These are phyloP conservation scores for Stephania cephalantha DNA, from an alignment of 164 flowering plant species.

Conservation along the genomic window DNA sequence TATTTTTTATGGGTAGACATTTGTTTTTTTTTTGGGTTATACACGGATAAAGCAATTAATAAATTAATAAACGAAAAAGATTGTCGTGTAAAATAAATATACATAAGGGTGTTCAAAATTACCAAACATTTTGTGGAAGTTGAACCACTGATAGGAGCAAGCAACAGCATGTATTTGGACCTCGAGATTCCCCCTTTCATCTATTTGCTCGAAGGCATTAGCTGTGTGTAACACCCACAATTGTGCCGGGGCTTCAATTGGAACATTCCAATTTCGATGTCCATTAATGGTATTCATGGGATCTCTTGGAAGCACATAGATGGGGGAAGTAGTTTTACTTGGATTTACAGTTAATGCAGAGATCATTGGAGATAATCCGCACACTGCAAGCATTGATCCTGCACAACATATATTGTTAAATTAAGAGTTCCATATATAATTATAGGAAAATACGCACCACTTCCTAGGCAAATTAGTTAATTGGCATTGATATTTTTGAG, in stretches of 20 bases:
- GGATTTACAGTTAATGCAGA: conserved; percentile 73
- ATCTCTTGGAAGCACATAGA: conserved; percentile 77
- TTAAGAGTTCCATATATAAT: too few species aligned
- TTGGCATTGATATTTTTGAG: too few species aligned
- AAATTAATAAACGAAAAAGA: neutral
- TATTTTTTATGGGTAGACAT: neutral
- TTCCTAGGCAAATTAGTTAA: too few species aligned
- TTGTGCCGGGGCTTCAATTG: conserved; percentile 70
- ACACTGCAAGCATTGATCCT: conserved; percentile 75
- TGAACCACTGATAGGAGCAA: conserved; percentile 91
- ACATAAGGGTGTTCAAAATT: conserved; percentile 1
- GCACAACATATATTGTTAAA: conserved; percentile 1
- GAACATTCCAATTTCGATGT: conserved; percentile 57
- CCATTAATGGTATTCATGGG: neutral
- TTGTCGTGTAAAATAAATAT: neutral
- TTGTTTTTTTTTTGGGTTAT: neutral
- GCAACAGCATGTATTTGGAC: conserved; percentile 57
- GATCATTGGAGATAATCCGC: conserved; percentile 86
- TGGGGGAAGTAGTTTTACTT: conserved; percentile 56
- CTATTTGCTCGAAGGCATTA: conserved; percentile 56
- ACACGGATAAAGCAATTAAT: neutral
- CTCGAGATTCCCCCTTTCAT: conserved; percentile 39
- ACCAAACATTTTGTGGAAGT: conserved; percentile 87
- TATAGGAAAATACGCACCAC: too few species aligned
- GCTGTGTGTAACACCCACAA: conserved; percentile 74